A percentile compares a stretch with the other conserved stretches of the same genome.
Evolutionary conservation across 768 basidiomycete species (phyloP).

Genomic region (Hysterangium stoloniferum): DNA sequence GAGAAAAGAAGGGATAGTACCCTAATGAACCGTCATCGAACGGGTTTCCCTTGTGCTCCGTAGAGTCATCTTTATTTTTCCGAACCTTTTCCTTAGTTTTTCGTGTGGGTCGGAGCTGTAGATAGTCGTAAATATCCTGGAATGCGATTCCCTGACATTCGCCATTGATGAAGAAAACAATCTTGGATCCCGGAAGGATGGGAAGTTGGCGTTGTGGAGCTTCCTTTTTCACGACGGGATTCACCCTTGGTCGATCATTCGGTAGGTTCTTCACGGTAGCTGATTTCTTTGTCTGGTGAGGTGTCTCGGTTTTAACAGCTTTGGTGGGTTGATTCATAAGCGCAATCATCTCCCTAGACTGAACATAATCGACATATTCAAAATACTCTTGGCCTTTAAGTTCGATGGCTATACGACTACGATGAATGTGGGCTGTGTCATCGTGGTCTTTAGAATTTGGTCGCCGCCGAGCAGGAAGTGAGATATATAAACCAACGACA

Average conservation of each 20-base stretch:
- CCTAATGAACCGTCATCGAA: slow-evolving; percentile 94
- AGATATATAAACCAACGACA: slow-evolving; percentile 90
- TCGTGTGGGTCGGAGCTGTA: slow-evolving; percentile 64
- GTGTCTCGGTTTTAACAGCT: slow-evolving; percentile 19
- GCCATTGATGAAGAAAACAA: slow-evolving; percentile 93
- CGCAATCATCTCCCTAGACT: slow-evolving; percentile 85
- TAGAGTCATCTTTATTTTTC: slow-evolving; percentile 52
- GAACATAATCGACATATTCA: slow-evolving; percentile 84
- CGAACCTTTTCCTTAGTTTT: slow-evolving; percentile 57
- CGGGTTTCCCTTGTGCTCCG: slow-evolving; percentile 72
- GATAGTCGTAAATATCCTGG: slow-evolving; percentile 81
- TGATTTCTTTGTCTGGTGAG: slow-evolving; percentile 50
- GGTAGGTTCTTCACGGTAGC: slow-evolving; percentile 62
- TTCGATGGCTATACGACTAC: slow-evolving; percentile 89
- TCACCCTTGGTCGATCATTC: slow-evolving; percentile 36
- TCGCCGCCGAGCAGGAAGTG: slow-evolving; percentile 61
- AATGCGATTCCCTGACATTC: slow-evolving; percentile 78
- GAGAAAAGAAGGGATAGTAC: slow-evolving; percentile 91
- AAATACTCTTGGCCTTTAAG: slow-evolving; percentile 98
- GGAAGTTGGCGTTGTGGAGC: slow-evolving; percentile 55
- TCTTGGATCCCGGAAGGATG: slow-evolving; percentile 56
- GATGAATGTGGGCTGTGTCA: slow-evolving; percentile 76
- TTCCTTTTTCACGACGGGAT: slow-evolving; percentile 32
- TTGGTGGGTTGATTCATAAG: slow-evolving; percentile 62
- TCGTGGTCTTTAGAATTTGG: slow-evolving; percentile 54